Conservation (phyloP, 2,329 filamentous ascomycete species). For the Pseudogymnoascus sp. region DNA sequence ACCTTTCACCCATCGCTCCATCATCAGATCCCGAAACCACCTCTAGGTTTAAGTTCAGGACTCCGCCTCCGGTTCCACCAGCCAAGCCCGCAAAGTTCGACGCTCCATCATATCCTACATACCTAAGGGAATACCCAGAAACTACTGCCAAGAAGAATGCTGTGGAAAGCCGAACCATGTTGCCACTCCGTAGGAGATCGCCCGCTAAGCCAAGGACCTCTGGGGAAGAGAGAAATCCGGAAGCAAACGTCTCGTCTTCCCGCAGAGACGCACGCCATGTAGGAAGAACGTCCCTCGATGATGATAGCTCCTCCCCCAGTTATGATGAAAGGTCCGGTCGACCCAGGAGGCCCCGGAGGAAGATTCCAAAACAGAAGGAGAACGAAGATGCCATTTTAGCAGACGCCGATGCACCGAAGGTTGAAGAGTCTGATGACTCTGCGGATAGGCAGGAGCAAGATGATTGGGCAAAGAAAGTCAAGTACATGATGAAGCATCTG, state of each 20-base stretch:
- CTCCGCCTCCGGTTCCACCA: slow-evolving; percentile 22
- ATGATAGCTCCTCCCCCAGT: slow-evolving; percentile 28
- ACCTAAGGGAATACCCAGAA: slow-evolving; percentile 33
- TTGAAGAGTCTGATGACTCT: slow-evolving; percentile 36
- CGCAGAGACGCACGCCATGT: not conserved
- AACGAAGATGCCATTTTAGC: slow-evolving; percentile 32
- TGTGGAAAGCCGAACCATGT: slow-evolving; percentile 27
- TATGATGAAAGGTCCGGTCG: slow-evolving; percentile 29
- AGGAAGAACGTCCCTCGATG: slow-evolving; percentile 17
- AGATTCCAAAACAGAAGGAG: slow-evolving; percentile 26
- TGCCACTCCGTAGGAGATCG: slow-evolving; percentile 27
- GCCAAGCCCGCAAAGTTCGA: slow-evolving; percentile 31
- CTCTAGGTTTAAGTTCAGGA: slow-evolving; percentile 23
- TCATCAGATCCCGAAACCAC: slow-evolving; percentile 25
- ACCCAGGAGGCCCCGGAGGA: slow-evolving; percentile 27
- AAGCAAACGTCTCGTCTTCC: slow-evolving; percentile 31
- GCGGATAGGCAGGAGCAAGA: slow-evolving; percentile 38
- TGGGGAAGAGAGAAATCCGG: slow-evolving; percentile 28
- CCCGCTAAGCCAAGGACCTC: slow-evolving; percentile 15
- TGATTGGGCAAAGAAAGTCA: slow-evolving; percentile 57
- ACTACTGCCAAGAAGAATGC: slow-evolving; percentile 25
- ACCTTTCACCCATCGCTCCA: slow-evolving; percentile 22
- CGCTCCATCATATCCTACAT: slow-evolving; percentile 33
- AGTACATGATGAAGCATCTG: slow-evolving; percentile 65
- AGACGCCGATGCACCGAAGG: slow-evolving; percentile 36